A percentile compares a stretch with the other conserved stretches of the same genome.
phyloP scores from a whole-genome alignment of 2,329 filamentous ascomycete genomes.

The Cordyceps fumosorosea region DNA sequence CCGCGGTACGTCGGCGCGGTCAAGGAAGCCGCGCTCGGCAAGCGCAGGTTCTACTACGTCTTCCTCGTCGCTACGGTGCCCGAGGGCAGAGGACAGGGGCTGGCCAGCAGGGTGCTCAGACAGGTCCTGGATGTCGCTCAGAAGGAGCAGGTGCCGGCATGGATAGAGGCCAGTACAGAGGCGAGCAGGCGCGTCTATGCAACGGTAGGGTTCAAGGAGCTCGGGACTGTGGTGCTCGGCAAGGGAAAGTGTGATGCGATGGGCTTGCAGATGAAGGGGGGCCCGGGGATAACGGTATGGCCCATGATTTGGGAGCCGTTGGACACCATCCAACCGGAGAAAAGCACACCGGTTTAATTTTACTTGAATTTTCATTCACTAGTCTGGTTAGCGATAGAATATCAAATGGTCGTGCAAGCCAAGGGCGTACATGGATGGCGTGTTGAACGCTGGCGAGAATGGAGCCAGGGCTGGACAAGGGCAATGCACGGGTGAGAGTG shows the following conservation, averaged over 20 bases:
- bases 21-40: not conserved
- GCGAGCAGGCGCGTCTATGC: not conserved
- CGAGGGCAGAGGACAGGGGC: not conserved
- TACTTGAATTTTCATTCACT: not conserved
- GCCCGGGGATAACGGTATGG: not conserved
- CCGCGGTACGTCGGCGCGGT: not conserved
- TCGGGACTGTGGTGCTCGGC: not conserved
- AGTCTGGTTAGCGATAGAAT: no score
- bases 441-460: no score
- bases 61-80: not conserved
- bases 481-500: no score
- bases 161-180: not conserved
- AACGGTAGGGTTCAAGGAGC: not conserved
- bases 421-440: no score
- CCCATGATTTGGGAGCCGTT: not conserved
- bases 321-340: not conserved
- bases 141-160: not conserved
- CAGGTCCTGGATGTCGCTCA: not conserved
- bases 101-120: not conserved
- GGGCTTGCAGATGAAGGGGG: not conserved
- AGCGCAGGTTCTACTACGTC: not conserved
- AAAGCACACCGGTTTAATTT: not conserved
- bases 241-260: not conserved
- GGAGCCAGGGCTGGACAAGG: no score
- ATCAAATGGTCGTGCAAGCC: no score